A percentile compares a stretch with the other conserved stretches of the same genome.
phyloP scores from a whole-genome alignment of 176 grass and related monocot species.

The barley (Hordeum vulgare) region DNA sequence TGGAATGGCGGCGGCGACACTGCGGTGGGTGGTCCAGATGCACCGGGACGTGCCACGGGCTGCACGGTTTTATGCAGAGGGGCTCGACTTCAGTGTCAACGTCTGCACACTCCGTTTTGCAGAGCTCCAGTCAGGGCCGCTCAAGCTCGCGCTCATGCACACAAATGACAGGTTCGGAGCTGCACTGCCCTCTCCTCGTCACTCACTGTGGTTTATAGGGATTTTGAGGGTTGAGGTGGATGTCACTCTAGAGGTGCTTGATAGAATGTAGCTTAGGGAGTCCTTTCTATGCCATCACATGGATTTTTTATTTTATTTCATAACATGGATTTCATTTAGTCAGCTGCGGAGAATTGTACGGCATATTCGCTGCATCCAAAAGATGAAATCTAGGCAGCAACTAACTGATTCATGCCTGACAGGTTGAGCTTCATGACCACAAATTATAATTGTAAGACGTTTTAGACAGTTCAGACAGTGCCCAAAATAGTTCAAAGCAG shows the following conservation, averaged over 20 bases:
- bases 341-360: not conserved
- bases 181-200: not conserved
- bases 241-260: not conserved
- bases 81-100: conserved; percentile 68
- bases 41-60: conserved; percentile 79
- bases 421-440: no score
- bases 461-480: no score
- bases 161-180: conserved; percentile 38
- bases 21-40: conserved; percentile 77
- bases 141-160: conserved; percentile 96
- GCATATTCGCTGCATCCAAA: not conserved
- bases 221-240: not conserved
- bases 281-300: not conserved
- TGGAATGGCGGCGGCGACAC: conserved; percentile 31
- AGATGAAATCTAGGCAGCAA: not conserved
- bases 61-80: conserved; percentile 68
- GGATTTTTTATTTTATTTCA: no score
- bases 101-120: conserved; percentile 86
- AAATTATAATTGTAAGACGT: no score
- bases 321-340: not conserved
- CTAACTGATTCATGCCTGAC: no score
- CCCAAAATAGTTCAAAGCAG: no score
- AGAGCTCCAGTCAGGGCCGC: conserved; percentile 79
- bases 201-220: not conserved
- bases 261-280: not conserved